Evolutionary conservation across 2,329 filamentous ascomycete species (phyloP).

Genomic region (Aspergillus felis): DNA sequence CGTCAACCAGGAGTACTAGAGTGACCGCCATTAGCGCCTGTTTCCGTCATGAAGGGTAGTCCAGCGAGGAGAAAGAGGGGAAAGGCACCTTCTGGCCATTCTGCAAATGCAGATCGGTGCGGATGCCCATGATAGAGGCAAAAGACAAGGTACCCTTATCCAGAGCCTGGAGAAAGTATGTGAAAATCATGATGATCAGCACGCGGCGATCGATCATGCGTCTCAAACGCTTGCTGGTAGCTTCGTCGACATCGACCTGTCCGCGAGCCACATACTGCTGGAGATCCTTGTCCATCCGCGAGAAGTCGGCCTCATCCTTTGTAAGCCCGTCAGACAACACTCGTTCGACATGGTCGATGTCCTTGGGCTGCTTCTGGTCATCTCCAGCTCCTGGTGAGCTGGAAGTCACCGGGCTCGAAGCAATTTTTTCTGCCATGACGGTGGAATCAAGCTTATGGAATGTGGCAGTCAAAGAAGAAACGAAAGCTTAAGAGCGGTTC

Average conservation of each 20-base stretch:
- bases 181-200: slow-evolving; percentile 66
- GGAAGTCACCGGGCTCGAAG: not conserved
- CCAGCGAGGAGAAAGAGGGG: no score
- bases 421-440: not conserved
- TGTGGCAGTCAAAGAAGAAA: not conserved
- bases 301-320: slow-evolving; percentile 54
- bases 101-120: slow-evolving; percentile 47
- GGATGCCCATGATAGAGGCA: slow-evolving; percentile 40
- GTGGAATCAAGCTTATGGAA: not conserved
- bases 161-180: slow-evolving; percentile 64
- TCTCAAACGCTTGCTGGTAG: slow-evolving; percentile 59
- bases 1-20: slow-evolving; percentile 66
- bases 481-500: not conserved
- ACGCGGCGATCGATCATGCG: slow-evolving; percentile 65
- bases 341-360: slow-evolving; percentile 47
- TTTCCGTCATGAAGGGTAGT: not conserved
- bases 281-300: slow-evolving; percentile 65
- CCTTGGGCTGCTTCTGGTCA: slow-evolving; percentile 12
- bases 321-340: slow-evolving; percentile 47
- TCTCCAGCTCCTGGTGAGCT: not conserved
- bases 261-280: slow-evolving; percentile 62
- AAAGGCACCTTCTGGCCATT: slow-evolving; percentile 30
- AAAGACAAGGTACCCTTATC: slow-evolving; percentile 43
- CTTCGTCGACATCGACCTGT: slow-evolving; percentile 55
- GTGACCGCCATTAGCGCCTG: not conserved